Conservation (phyloP, 2,329 filamentous ascomycete genomes). For the Fusarium robinianum region DNA sequence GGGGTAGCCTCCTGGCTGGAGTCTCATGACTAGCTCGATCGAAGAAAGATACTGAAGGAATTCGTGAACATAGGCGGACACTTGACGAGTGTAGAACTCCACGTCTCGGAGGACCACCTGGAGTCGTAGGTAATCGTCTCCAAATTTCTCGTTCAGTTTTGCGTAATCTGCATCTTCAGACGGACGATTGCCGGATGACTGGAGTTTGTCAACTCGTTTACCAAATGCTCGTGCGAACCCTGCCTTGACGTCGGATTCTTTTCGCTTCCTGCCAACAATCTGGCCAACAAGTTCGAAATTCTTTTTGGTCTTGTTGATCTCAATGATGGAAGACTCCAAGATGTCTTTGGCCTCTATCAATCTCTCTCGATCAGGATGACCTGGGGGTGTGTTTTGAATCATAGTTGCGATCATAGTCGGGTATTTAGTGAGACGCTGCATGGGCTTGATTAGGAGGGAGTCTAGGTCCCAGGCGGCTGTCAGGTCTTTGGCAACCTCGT, state of each 20-base stretch:
- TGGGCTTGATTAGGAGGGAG: slow-evolving; percentile 94
- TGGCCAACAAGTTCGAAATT: slow-evolving; percentile 91
- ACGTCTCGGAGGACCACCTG: slow-evolving; percentile 93
- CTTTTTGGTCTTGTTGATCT: slow-evolving; percentile 96
- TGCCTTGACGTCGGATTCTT: slow-evolving; percentile 85
- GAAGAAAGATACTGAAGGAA: slow-evolving; percentile 80
- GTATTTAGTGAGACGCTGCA: slow-evolving; percentile 93
- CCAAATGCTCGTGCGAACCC: slow-evolving; percentile 88
- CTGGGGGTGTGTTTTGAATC: slow-evolving; percentile 74
- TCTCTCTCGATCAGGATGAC: slow-evolving; percentile 79
- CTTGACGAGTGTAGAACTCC: slow-evolving; percentile 87
- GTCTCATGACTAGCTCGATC: slow-evolving; percentile 79
- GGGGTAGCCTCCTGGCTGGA: slow-evolving; percentile 72
- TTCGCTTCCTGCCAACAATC: slow-evolving; percentile 82
- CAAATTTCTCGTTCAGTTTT: slow-evolving; percentile 81
- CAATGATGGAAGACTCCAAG: slow-evolving; percentile 70
- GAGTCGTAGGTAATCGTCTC: slow-evolving; percentile 87
- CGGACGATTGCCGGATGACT: slow-evolving; percentile 63
- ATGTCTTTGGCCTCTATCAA: slow-evolving; percentile 59
- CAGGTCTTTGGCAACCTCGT: slow-evolving; percentile 87
- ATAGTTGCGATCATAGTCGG: slow-evolving; percentile 82
- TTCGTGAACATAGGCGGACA: slow-evolving; percentile 77
- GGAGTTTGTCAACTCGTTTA: slow-evolving; percentile 81
- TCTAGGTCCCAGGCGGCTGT: slow-evolving; percentile 95
- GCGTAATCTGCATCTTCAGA: slow-evolving; percentile 83